Percentiles rank a stretch among this genome's conserved stretches.
Conservation (phyloP, 1,284 basidiomycete species). For the Cutaneotrichosporon dermatis region DNA sequence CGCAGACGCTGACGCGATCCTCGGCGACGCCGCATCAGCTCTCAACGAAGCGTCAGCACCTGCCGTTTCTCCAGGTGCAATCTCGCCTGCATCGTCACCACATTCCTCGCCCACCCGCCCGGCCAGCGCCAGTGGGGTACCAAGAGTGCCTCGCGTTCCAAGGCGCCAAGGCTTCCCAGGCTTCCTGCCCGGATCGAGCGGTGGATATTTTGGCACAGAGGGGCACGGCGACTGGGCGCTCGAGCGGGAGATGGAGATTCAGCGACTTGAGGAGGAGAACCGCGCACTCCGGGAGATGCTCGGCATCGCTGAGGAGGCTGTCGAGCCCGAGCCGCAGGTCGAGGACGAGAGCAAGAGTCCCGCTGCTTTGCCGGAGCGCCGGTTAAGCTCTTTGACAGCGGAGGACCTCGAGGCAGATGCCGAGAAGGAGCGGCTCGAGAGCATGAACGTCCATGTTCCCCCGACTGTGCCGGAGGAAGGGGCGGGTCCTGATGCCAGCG, state of each 20-base stretch:
- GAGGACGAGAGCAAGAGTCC: slow-evolving; percentile 12
- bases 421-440: slow-evolving; percentile 30
- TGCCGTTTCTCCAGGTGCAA: background rate
- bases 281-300: slow-evolving; percentile 66
- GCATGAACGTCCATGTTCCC: slow-evolving; percentile 4
- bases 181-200: slow-evolving; percentile 34
- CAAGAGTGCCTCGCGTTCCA: slow-evolving; percentile 14
- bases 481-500: background rate
- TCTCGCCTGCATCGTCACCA: background rate
- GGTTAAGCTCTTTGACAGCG: slow-evolving; percentile 36
- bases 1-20: too few species aligned
- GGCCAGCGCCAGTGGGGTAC: background rate
- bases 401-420: slow-evolving; percentile 41
- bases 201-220: slow-evolving; percentile 44
- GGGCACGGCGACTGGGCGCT: slow-evolving; percentile 68
- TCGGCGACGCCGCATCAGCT: too few species aligned
- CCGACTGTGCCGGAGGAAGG: slow-evolving; percentile 4
- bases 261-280: slow-evolving; percentile 75
- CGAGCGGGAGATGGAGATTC: slow-evolving; percentile 77
- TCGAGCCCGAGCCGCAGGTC: slow-evolving; percentile 12
- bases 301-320: slow-evolving; percentile 54
- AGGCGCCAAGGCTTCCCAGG: slow-evolving; percentile 28
- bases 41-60: too few species aligned
- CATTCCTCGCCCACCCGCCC: background rate
- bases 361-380: slow-evolving; percentile 10